Conservation (phyloP, 2,329 filamentous ascomycete species). For the Talaromyces sp. region DNA sequence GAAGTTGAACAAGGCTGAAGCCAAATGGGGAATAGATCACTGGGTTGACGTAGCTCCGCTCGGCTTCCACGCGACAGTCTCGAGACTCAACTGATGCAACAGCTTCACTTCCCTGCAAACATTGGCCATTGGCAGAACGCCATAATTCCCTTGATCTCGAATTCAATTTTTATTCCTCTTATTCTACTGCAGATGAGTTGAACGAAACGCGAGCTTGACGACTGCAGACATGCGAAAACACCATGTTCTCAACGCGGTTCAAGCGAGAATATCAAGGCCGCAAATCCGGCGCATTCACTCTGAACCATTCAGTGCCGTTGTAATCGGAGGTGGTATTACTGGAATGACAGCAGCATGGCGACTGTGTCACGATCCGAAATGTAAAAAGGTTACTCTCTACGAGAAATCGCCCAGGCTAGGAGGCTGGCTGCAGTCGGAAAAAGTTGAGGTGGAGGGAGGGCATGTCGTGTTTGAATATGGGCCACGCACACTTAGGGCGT, state of each 20-base stretch:
- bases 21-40: not conserved
- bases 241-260: constrained; percentile 18
- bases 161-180: not conserved
- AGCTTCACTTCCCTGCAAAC: not conserved
- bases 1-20: not conserved
- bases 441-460: constrained; percentile 53
- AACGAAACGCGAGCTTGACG: not conserved
- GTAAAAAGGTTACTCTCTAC: constrained; percentile 71
- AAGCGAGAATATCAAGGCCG: constrained; percentile 1
- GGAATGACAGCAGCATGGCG: constrained; percentile 76
- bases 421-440: constrained; percentile 75
- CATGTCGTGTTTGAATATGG: constrained; percentile 76
- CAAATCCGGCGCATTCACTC: constrained; percentile 16
- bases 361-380: constrained; percentile 62
- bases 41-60: not conserved
- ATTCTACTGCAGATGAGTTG: not conserved
- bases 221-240: constrained; percentile 15
- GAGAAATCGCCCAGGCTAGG: constrained; percentile 67
- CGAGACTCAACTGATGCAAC: not conserved
- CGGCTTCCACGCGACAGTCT: not conserved
- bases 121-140: not conserved
- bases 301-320: constrained; percentile 49
- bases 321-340: constrained; percentile 78
- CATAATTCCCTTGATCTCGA: not conserved
- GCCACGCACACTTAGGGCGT: constrained; percentile 67